A percentile compares a stretch with the other conserved stretches of the same genome.
These are phyloP conservation scores for Alternaria arborescens DNA, from an alignment of 2,329 filamentous ascomycete genomes.

Conservation along the genomic window DNA sequence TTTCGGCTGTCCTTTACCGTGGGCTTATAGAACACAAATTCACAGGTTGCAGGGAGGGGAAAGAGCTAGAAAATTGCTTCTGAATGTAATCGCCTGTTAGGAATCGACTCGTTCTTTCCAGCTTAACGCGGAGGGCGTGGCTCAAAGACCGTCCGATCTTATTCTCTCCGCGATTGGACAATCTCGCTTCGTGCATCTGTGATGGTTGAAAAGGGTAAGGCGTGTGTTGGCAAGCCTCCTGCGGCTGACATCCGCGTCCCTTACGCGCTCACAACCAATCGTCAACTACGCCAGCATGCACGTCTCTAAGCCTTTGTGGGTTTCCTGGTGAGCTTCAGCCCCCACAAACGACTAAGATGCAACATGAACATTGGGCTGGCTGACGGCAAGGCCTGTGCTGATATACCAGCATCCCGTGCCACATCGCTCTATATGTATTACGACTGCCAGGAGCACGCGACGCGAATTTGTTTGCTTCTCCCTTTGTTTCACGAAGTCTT, in stretches of 20 bases:
- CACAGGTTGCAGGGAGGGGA: not conserved
- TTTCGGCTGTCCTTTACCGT: not conserved
- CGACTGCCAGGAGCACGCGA: conserved; percentile 13
- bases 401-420: conserved; percentile 2
- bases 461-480: not conserved
- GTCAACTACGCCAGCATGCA: not conserved
- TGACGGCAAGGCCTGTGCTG: conserved; percentile 8
- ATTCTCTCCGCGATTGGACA: not conserved
- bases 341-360: conserved; percentile 4
- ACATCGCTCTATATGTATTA: conserved; percentile 5
- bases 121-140: not conserved
- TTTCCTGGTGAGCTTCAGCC: conserved; percentile 1
- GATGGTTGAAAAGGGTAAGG: conserved; percentile 6
- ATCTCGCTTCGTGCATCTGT: not conserved
- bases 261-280: conserved; percentile 3
- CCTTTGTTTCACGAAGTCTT: not conserved
- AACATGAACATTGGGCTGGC: conserved; percentile 15
- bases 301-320: not conserved
- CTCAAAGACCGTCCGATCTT: not conserved
- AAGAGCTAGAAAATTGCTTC: not conserved
- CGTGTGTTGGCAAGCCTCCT: conserved; percentile 4
- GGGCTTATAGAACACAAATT: not conserved
- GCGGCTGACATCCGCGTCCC: conserved; percentile 12
- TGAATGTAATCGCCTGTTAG: not conserved
- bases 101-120: not conserved